Base-by-base conservation (phyloP, 768 basidiomycete genomes). In the Podaxis carcinomalis region DNA sequence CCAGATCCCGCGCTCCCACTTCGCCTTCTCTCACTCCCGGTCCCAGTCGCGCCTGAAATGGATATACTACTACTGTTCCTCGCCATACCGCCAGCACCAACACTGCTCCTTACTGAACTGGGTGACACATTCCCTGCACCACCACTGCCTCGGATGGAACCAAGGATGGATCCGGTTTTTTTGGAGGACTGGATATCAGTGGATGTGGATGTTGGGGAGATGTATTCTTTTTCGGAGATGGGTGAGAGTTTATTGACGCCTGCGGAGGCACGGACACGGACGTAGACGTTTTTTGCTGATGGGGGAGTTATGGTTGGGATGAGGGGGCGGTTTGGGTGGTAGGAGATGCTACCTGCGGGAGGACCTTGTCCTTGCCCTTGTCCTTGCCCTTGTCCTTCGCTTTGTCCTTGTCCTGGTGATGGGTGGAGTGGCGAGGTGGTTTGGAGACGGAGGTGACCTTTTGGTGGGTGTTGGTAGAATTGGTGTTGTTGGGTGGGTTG, bases 221-320 rank as follows among this genome's bases (percentile, higher is more conserved):
- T 68, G 66, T 87, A 87, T 57, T 87, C 84, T 64, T 81, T 81
- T 71, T 89, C 88, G 7, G 78, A 78, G 42, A 89, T 88, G 0
- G 88, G 87, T 1, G 87, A 87, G 39, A 89, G 78, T 49, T 80
- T 86, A 68, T 77, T 78, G 25, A 73, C 75, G 11, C 11, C 23
- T n/a, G 35, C 37, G 53, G 78, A 77, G 59, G 69, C 69, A 51
- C 76, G 75, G 3, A 75, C 74, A 50, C 70, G 63, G 4, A 67
- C 72, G 65, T 73, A 77, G 1, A 76, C 71, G 56, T 78, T 75
- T 4, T 73, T 39, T 52, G 28, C 10, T 36, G 57, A 40, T 72
- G 51, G 55, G 67, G 59, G 64, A 55, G 19, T 52, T 49, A 44
- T 67, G 63, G n/a, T 64, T 63, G 47, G 23, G 36, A n/a, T 25